Evolutionary conservation across 306 rosid genomes (phyloP), one percentile per base, ranked within the genome.

Genomic region (Inga laurina): DNA sequence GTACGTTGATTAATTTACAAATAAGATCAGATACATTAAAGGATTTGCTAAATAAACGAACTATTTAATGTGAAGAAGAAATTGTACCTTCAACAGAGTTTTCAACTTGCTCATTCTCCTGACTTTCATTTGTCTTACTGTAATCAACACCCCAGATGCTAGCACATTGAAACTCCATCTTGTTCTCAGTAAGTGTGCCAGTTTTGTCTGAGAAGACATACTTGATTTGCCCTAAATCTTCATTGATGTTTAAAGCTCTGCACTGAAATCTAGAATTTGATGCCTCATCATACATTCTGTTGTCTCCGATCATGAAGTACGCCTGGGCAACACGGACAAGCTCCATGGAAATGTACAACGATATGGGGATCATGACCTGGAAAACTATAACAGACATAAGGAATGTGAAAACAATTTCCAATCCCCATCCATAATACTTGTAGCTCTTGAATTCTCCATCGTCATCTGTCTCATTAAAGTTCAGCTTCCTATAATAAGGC

Each of bases 261-360:
- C 99, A 96, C 84, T 93, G 97, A 72, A 96, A 96, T 82, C 87
- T 90, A 32, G 97, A 87, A 86, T 96, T 78, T 45, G 98, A 87
- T 19, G 93, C 82, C 87, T 89, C 90, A 62, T 96, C 99, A 69
- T 92, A 92, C 99, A 96, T 92, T 71, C 84, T 77, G 1, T 85
- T 32, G 85, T 96, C 99, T 75, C 87, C 48, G 80, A 89, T 91
- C 99, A 96, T 96, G 85, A 96, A 96, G 84, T 90, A 94, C 0
- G 97, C 99, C 90, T 96, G 99, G 77, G 97, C 98, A 27, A 96
- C 87, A 10, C 99, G 94, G 13, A 93, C 99, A 83, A 96, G 97
- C 79, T 96, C 99, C 98, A 96, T 90, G 6, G 99, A 96, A 82
- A 96, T 91, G 92, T 96, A 96, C 85, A 96, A 83, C 0, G 98